Conservation (phyloP, 2,329 filamentous ascomycete species). For the Taxawa tesnikishii region DNA sequence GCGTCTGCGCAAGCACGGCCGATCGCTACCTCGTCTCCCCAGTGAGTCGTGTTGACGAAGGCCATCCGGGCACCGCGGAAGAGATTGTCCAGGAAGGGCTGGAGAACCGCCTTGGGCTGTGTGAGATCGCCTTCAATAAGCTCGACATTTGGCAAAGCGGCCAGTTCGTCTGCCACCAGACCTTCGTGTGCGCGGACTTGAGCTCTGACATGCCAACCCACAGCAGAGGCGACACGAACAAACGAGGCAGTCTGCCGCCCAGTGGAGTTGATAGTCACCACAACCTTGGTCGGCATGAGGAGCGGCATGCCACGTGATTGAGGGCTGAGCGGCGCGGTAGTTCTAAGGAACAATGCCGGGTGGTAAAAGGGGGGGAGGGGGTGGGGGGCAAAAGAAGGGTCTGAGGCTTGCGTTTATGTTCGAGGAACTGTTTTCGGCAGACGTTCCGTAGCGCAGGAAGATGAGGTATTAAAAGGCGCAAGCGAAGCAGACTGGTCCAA, state of each 20-base stretch:
- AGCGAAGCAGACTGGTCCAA: too few species aligned
- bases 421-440: too few species aligned
- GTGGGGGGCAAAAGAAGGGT: too few species aligned
- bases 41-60: conserved; percentile 97
- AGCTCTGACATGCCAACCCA: conserved; percentile 86
- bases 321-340: too few species aligned
- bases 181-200: conserved; percentile 82
- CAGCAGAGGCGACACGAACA: conserved; percentile 83
- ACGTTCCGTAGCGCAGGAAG: too few species aligned
- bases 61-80: conserved; percentile 79
- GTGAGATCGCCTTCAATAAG: conserved; percentile 55
- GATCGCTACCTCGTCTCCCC: conserved; percentile 85
- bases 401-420: too few species aligned
- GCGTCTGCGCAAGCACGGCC: conserved; percentile 81
- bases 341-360: too few species aligned
- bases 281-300: conserved; percentile 49
- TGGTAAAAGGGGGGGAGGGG: too few species aligned
- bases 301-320: conserved; percentile 9
- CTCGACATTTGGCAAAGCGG: conserved; percentile 69
- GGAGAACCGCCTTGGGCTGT: conserved; percentile 15
- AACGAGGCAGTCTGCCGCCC: conserved; percentile 92
- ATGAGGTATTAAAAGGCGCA: too few species aligned
- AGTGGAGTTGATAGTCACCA: conserved; percentile 90
- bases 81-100: conserved; percentile 16
- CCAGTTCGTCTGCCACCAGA: conserved; percentile 78